Evolutionary conservation across 805 yeast species (phyloP), one percentile per base, ranked within the genome.

Genomic region (Pichia pseudocactophila): DNA sequence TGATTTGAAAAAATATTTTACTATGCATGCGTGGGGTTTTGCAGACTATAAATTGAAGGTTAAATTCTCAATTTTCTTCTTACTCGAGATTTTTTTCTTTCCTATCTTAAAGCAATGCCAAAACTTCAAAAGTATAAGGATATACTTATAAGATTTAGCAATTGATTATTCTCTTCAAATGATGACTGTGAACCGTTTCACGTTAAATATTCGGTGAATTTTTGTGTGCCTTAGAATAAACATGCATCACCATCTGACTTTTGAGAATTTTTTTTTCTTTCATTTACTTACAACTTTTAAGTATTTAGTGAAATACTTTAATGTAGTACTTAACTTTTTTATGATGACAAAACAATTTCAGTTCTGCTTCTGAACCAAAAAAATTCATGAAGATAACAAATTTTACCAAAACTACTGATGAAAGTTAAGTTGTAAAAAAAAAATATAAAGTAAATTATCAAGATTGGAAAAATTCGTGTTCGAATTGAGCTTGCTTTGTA

Each of bases 211-310:
- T 54, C 53, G 60, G 64, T 55, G 64, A 60, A 56, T 47, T 48
- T 47, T 46, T 45, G 70, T 72, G 84, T 92, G 79, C 80, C 92
- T 82, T 66, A 66, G 83, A 84, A 80, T 75, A 52, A 65, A 77
- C 96, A 86, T 86, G 96, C 96, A 86, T 86, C 95, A 86, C 96
- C 96, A 86, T 82, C 95, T 86, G 95, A 85, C 58, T 51, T 38
- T 15, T 31, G 30, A 26, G 34, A n/a, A 17, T 20, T 37, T 10
- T 30, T 13, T 11, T 19, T 27, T 36, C 22, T 3, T 12, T 6
- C 5, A 22, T 22, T 22, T 6, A 22, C 8, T 22, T 22, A 22
- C n/a, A n/a, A n/a, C n/a, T 31, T 17, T 31, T 26, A 13, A 25
- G 30, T 39, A 28, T 42, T 40, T 34, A 40, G 46, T 32, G 34